Evolutionary conservation across 1,139 yeast species (phyloP), one percentile per base, ranked within the genome.

Genomic region (Yamadazyma jaroonii): DNA sequence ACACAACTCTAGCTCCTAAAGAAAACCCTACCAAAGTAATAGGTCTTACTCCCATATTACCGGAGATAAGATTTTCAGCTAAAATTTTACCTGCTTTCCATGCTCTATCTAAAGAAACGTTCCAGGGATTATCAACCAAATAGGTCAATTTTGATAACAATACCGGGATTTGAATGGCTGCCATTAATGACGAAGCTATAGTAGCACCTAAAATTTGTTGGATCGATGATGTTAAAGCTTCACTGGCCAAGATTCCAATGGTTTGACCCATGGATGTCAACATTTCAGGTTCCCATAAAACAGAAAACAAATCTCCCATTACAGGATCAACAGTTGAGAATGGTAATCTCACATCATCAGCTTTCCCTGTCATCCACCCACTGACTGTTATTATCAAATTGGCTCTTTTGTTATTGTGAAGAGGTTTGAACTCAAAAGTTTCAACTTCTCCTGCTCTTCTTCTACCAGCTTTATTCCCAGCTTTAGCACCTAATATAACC

Each of bases 281-380:
- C 95, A 94, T 87, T 51, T 94, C 98, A 0, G 99, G 99, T 59
- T 94, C 99, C 98, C 98, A 94, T 34, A 86, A 66, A 11, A 94
- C 69, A 0, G 97, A 88, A 53, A 85, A 85, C 50, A 92, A 66
- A 60, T 94, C 99, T 9, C 99, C 98, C 94, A 92, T 89, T 0
- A 90, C 87, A 0, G 98, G 98, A 57, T 94, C 98, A 5, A 92
- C 85, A 0, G 98, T 92, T 1, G 96, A 87, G 56, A 90, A 94
- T 3, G 98, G 98, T 45, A 94, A 72, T 55, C 99, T 74, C 11
- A 94, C 95, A 74, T 94, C 99, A 79, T 94, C 99, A 49, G 84
- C 79, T 45, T 81, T 83, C 58, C 97, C 95, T 43, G 84, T 82
- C 94, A 92, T 89, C 99, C 99, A 94, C 1, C 99, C 99, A 39